phyloP scores from a whole-genome alignment of 257 asterid genomes.

The Fraxinus americana region DNA sequence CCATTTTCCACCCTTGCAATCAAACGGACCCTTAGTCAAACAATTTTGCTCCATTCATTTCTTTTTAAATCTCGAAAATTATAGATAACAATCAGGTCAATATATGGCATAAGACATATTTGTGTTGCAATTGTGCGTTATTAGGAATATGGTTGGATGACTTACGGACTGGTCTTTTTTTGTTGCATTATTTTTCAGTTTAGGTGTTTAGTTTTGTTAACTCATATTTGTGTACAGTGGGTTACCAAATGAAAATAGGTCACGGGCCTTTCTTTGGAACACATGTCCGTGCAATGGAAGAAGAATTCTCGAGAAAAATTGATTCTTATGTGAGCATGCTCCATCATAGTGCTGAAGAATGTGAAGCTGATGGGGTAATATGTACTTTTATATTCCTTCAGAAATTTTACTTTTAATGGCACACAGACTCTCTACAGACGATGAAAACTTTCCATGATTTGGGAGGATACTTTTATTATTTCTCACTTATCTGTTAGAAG shows the following conservation, averaged over 20 bases:
- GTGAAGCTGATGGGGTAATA: slow-evolving; percentile 61
- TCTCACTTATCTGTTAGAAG: neutral
- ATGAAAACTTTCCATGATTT: neutral
- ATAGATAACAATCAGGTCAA: neutral
- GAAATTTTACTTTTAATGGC: neutral
- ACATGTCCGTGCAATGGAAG: slow-evolving; percentile 56
- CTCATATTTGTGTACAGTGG: slow-evolving; percentile 51
- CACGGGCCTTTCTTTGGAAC: slow-evolving; percentile 53
- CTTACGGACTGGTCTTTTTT: neutral
- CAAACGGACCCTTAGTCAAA: no score
- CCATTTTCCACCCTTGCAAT: no score
- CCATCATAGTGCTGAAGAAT: slow-evolving; percentile 53
- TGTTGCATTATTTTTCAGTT: neutral
- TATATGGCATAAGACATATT: no score
- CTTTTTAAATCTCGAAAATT: neutral
- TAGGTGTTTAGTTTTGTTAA: neutral
- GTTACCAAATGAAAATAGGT: slow-evolving; percentile 65
- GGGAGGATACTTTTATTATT: neutral
- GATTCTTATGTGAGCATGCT: slow-evolving; percentile 51
- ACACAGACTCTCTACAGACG: neutral
- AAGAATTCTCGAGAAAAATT: slow-evolving; percentile 53
- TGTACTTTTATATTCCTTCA: neutral
- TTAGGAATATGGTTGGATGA: neutral
- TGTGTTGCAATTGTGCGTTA: neutral
- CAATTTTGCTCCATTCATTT: neutral